phyloP scores from a whole-genome alignment of 495 filamentous ascomycete genomes.

The Friedmanniomyces endolithicus region DNA sequence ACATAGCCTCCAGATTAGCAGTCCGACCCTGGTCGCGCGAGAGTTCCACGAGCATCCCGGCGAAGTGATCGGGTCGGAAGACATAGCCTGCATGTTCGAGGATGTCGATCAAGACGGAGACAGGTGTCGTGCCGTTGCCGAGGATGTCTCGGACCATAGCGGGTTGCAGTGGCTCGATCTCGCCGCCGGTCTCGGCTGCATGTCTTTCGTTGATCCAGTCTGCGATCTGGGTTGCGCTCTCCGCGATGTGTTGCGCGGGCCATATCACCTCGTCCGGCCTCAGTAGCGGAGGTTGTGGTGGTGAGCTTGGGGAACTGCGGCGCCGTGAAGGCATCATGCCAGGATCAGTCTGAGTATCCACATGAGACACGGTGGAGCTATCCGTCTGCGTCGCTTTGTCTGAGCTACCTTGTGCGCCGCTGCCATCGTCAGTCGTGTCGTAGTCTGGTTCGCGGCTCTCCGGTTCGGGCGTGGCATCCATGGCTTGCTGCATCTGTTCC shows the following conservation, averaged over 20 bases:
- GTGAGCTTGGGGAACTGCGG: no score
- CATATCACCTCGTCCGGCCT: neutral
- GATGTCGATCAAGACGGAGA: neutral
- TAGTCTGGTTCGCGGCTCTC: no score
- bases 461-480: no score
- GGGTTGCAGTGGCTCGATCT: neutral
- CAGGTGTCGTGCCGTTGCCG: neutral
- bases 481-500: neutral
- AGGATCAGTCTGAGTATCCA: no score
- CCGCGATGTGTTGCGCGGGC: neutral
- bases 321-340: no score
- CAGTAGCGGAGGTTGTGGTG: no score
- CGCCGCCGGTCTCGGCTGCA: neutral
- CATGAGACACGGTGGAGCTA: no score
- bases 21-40: neutral
- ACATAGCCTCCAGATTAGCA: neutral
- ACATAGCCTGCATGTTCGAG: neutral
- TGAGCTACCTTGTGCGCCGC: no score
- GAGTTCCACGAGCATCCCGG: neutral
- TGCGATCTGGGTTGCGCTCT: neutral
- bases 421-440: no score
- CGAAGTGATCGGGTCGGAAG: neutral
- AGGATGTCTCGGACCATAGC: neutral
- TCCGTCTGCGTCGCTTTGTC: no score
- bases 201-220: neutral